Conservation (phyloP, 257 asterid species). For the Rauvolfia tetraphylla region DNA sequence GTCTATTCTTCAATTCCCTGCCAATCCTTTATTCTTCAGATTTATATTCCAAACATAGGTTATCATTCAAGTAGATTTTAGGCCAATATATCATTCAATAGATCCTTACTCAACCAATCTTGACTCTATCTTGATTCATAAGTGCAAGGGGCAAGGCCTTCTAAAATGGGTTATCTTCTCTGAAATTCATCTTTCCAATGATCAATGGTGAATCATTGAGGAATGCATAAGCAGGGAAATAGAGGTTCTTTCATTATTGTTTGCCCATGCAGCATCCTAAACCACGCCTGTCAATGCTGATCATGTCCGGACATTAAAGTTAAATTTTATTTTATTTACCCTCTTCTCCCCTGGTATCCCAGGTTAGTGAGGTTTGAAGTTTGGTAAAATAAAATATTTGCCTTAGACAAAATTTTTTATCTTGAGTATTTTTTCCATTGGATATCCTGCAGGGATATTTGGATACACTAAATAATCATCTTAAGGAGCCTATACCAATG, state of each 20-base stretch:
- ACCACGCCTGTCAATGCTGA: constrained; percentile 39
- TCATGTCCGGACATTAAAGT: constrained; percentile 37
- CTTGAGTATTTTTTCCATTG: neutral
- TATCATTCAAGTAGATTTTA: too few species aligned
- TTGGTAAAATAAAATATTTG: neutral
- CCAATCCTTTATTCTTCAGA: too few species aligned
- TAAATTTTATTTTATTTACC: constrained; percentile 45
- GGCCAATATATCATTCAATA: too few species aligned
- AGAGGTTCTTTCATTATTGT: too few species aligned
- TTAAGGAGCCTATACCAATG: constrained; percentile 48
- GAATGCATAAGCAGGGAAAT: neutral
- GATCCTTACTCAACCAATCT: too few species aligned
- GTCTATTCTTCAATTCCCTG: too few species aligned
- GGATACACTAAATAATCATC: constrained; percentile 45
- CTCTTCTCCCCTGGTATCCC: constrained; percentile 57
- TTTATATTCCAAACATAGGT: too few species aligned
- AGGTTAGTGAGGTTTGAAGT: constrained; percentile 31
- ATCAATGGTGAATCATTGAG: too few species aligned
- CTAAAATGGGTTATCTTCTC: neutral
- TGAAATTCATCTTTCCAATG: neutral
- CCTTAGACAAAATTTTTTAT: neutral
- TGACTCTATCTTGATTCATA: too few species aligned
- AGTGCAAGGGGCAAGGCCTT: too few species aligned
- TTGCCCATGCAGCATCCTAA: constrained; percentile 35
- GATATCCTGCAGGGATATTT: constrained; percentile 49